Evolutionary conservation across 2,329 filamentous ascomycete species (phyloP), one percentile per base, ranked within the genome.

Genomic region (Shiraia sp.): DNA sequence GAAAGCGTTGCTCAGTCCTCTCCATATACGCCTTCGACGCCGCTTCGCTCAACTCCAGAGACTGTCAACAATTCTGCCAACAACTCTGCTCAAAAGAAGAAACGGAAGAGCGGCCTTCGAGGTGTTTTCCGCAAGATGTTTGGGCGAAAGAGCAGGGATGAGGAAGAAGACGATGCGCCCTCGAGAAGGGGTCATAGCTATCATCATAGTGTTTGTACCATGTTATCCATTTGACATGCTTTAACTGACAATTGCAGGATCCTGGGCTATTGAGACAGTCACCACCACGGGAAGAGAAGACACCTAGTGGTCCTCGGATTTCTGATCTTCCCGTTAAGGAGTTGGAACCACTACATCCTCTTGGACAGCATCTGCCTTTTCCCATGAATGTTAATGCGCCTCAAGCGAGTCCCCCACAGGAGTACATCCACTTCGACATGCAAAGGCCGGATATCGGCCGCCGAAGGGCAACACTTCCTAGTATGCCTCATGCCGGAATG

Each of bases 311-410:
- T 10, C 51, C 57, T 23, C 59, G 65, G n/a, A 67, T 69, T 40
- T 69, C 66, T 4, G 59, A 66, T 33, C 35, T 69, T n/a, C 55
- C 60, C 6, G 56, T 68, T 16, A 48, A 59, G 39, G 64, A 67
- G 41, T 40, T 62, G 30, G 33, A 59, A 36, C 64, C 65, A 24
- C 53, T 68, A 40, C 65, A 69, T 42, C 66, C 67, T 7, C 46
- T 68, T 9, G 63, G 61, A 19, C 58, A 61, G 31, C 65, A 68
- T 30, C 57, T 71, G 7, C 68, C 68, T 1, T 71, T 68, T 36
- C 68, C 68, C 1, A 71, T 71, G 68, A 71, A 71, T 32, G 65
- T 71, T 30, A 71, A 71, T 40, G 66, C 66, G 7, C 66, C 68
- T 13, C 60, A 65, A 38, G 45, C 53, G 7, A 69, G 63, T 42